Evolutionary conservation across 495 filamentous ascomycete species (phyloP), one percentile per base, ranked within the genome.

Genomic region (Penicillium malachiteum): DNA sequence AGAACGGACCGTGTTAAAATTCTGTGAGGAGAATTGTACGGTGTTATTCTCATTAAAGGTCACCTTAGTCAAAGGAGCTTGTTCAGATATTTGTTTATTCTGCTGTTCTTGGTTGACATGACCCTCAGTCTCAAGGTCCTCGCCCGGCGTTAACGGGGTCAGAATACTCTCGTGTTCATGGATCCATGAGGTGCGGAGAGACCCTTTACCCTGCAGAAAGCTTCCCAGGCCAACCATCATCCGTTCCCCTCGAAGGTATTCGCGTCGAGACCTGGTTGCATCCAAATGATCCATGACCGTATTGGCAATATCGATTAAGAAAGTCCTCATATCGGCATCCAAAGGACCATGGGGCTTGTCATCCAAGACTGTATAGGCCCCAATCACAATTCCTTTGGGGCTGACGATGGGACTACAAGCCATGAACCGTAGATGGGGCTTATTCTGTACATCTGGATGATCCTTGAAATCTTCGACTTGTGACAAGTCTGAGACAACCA

Each of bases 401-500:
- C 57, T 57, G 31, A 64, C 37, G 26, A 60, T 64, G 5, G 57
- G 53, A 50, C 57, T 61, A 64, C 60, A 50, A 64, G 72, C 67
- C 65, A 79, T 85, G 58, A 85, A 89, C 10, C 64, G 68, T 3
- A 73, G 55, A 16, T 69, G 66, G 35, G 85, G 78, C 8, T 12
- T 81, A 58, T 56, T 81, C 68, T 30, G 26, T 3, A 70, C 59
- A 59, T 66, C 57, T 0, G 48, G 52, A 17, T 59, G 58, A 8
- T 55, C 14, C 7, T 51, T 56, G 38, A 61, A 59, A 2, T 63
- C 52, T 7, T 82, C 71, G 10, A 67, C 59, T 32, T 62, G 35
- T 0, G 52, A 54, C 17, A 67, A 33, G 32, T 70, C 58, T 1
- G 62, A 55, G 4, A 70, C 52, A 39, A 53, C n/a, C 35, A 55